Percentiles rank a stretch among this genome's conserved stretches.
phyloP scores from a whole-genome alignment of 140 eudicot genomes.

The Stevia rebaudiana region DNA sequence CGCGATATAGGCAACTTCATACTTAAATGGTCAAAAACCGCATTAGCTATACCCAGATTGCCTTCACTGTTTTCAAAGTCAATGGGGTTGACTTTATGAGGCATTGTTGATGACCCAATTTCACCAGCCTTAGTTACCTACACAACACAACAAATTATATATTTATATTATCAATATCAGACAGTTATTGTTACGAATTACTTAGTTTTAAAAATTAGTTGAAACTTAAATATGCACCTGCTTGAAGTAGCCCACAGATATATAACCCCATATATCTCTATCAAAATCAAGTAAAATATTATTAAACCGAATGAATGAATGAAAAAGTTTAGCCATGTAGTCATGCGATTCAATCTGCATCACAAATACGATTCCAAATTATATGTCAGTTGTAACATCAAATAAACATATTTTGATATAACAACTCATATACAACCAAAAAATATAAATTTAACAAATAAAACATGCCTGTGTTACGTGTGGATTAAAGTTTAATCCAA shows the following conservation, averaged over 20 bases:
- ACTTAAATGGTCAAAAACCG: conserved; percentile 65
- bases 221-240: conserved; percentile 66
- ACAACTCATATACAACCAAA: background rate
- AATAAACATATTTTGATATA: background rate
- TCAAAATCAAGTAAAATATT: conserved; percentile 80
- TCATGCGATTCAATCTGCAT: conserved; percentile 97
- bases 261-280: conserved; percentile 88
- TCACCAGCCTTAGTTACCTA: conserved; percentile 95
- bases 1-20: conserved; percentile 84
- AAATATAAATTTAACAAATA: background rate
- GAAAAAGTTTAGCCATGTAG: conserved; percentile 91
- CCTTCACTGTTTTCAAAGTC: conserved; percentile 99
- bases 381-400: conserved; percentile 1
- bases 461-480: conserved; percentile 69
- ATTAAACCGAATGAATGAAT: conserved; percentile 67
- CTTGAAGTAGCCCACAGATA: conserved; percentile 81
- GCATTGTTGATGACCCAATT: conserved; percentile 97
- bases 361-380: conserved; percentile 3
- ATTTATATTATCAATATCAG: conserved; percentile 1
- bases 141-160: conserved; percentile 14
- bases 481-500: conserved; percentile 83
- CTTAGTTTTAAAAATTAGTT: background rate
- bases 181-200: background rate
- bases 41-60: conserved; percentile 82
- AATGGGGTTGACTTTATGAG: conserved; percentile 96